These are phyloP conservation scores for Auriscalpium vulgare DNA, from an alignment of 768 basidiomycete genomes.

Conservation along the genomic window DNA sequence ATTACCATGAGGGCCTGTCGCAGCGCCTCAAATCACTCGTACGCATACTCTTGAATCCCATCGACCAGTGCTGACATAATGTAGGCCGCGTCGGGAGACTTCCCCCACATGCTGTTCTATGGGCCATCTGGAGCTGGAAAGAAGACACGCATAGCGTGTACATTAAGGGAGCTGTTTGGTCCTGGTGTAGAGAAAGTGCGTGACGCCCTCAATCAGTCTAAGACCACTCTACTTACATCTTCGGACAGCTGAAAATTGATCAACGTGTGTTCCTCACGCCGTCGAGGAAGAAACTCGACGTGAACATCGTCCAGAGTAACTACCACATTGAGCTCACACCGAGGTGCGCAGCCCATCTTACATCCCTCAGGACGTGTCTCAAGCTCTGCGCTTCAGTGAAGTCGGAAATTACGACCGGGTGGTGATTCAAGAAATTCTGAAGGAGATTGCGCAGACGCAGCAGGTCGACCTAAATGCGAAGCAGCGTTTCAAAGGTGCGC, in stretches of 20 bases:
- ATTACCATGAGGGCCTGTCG: constrained; percentile 82
- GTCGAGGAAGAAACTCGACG: constrained; percentile 87
- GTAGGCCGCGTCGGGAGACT: constrained; percentile 85
- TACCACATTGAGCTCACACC: constrained; percentile 98
- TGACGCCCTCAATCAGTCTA: background rate
- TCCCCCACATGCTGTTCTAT: constrained; percentile 96
- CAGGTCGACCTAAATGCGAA: constrained; percentile 94
- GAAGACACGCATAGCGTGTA: constrained; percentile 93
- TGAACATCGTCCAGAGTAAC: constrained; percentile 96
- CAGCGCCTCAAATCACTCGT: constrained; percentile 75
- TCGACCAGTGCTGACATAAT: background rate
- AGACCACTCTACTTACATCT: background rate
- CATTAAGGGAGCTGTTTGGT: constrained; percentile 83
- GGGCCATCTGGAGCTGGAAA: constrained; percentile 96
- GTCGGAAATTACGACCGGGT: constrained; percentile 92
- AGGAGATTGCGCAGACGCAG: constrained; percentile 98
- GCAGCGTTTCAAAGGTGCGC: constrained; percentile 90
- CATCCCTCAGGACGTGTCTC: background rate
- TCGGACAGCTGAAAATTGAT: constrained; percentile 84
- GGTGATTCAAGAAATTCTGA: constrained; percentile 93
- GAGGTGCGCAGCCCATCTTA: constrained; percentile 43
- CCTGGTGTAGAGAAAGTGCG: constrained; percentile 85
- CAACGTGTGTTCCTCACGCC: constrained; percentile 94
- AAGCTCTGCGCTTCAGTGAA: constrained; percentile 48
- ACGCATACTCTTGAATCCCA: constrained; percentile 3